phyloP scores from a whole-genome alignment of 2,329 filamentous ascomycete species.

The Cytospora schulzeri region DNA sequence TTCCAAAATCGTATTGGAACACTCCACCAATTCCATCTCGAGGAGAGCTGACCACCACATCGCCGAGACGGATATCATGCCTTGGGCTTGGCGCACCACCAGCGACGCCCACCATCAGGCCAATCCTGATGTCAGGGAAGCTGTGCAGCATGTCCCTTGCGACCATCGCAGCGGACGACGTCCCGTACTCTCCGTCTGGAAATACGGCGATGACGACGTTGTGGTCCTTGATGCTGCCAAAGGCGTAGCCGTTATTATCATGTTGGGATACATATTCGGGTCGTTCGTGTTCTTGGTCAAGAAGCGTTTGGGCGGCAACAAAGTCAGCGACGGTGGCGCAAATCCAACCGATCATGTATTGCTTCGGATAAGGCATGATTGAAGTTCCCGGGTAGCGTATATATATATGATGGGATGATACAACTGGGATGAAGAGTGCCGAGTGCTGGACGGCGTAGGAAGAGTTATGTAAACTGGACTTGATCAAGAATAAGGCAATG shows the following conservation, averaged over 20 bases:
- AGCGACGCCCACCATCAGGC: conserved; percentile 40
- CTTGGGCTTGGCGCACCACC: conserved; percentile 40
- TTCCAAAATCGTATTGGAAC: conserved; percentile 36
- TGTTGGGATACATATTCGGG: not conserved
- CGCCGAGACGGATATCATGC: conserved; percentile 41
- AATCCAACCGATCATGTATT: conserved; percentile 26
- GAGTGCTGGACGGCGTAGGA: too few species aligned
- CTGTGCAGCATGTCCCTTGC: conserved; percentile 35
- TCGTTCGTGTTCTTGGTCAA: conserved; percentile 16
- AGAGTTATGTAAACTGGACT: too few species aligned
- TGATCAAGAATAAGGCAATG: too few species aligned
- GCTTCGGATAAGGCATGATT: too few species aligned
- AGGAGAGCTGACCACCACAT: conserved; percentile 36
- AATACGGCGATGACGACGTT: conserved; percentile 39
- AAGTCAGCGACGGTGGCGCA: conserved; percentile 10
- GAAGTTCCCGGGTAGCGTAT: too few species aligned
- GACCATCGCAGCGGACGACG: conserved; percentile 33
- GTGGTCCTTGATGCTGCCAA: conserved; percentile 38
- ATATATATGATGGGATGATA: too few species aligned
- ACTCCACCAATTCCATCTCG: conserved; percentile 29
- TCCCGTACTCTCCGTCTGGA: conserved; percentile 35
- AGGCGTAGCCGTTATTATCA: conserved; percentile 38
- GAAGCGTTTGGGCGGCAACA: conserved; percentile 11
- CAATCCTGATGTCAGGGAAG: conserved; percentile 36
- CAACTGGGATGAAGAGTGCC: too few species aligned